A percentile compares a stretch with the other conserved stretches of the same genome.
phyloP scores from a whole-genome alignment of 257 asterid species.

The Salvia splendens region DNA sequence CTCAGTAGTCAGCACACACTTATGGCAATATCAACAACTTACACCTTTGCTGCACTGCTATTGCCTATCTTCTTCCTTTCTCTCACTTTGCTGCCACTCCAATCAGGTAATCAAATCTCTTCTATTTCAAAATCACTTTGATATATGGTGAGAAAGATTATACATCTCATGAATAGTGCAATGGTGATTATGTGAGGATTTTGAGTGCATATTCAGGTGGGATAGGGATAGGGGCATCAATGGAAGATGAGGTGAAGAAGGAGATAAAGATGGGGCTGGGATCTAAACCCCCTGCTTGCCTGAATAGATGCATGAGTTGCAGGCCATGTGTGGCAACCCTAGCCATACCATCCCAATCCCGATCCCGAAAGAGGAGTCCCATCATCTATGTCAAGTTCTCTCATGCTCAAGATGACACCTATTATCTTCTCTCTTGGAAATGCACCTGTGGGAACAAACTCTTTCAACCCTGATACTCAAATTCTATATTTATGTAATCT shows the following conservation, averaged over 20 bases:
- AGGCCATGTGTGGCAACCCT: constrained; percentile 63
- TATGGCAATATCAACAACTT: constrained; percentile 42
- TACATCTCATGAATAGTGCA: too few relatives aligned
- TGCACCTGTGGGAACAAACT: constrained; percentile 59
- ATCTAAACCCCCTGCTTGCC: constrained; percentile 64
- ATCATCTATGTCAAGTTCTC: constrained; percentile 14
- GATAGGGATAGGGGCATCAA: too few relatives aligned
- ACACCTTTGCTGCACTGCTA: constrained; percentile 31
- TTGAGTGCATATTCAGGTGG: too few relatives aligned
- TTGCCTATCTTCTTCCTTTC: constrained; percentile 36
- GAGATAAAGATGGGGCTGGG: constrained; percentile 51
- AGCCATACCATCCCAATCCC: constrained; percentile 41
- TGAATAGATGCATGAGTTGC: constrained; percentile 59
- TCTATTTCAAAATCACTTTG: too few relatives aligned
- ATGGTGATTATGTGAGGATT: too few relatives aligned
- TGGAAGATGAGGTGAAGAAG: not conserved
- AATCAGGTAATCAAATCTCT: constrained; percentile 42
- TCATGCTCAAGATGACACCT: constrained; percentile 47
- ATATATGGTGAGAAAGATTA: too few relatives aligned
- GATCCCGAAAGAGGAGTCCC: constrained; percentile 29
- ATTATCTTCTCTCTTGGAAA: constrained; percentile 66
- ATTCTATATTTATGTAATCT: too few relatives aligned
- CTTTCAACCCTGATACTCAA: constrained; percentile 40
- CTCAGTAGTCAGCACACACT: not conserved
- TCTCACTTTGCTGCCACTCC: constrained; percentile 39